Evolutionary conservation across 2,329 filamentous ascomycete genomes (phyloP).

Genomic region (Colletotrichum falcatum): DNA sequence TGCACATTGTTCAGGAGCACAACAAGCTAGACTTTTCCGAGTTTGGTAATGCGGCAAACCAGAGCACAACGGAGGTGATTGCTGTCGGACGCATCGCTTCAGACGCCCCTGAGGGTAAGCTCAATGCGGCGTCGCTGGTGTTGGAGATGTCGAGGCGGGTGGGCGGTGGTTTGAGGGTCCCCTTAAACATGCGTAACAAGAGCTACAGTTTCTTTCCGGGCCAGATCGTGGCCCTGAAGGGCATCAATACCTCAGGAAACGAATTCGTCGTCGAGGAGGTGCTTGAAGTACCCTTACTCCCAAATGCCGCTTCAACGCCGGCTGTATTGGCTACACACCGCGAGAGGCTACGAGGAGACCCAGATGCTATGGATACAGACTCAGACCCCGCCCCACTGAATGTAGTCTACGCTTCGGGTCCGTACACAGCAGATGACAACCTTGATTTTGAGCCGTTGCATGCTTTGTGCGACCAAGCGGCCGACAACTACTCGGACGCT

Average conservation of each 20-base stretch:
- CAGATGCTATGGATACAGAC: constrained; percentile 70
- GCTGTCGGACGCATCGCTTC: constrained; percentile 93
- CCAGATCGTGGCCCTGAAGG: constrained; percentile 88
- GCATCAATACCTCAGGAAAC: constrained; percentile 87
- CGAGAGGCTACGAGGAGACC: constrained; percentile 73
- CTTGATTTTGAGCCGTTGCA: constrained; percentile 90
- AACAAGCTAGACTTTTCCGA: constrained; percentile 81
- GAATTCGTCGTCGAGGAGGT: constrained; percentile 85
- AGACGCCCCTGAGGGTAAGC: constrained; percentile 85
- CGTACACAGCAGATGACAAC: constrained; percentile 93
- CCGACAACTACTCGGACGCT: constrained; percentile 79
- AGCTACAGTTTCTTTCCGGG: constrained; percentile 91
- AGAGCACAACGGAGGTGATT: constrained; percentile 87
- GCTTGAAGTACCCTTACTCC: constrained; percentile 79
- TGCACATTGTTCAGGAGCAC: constrained; percentile 77
- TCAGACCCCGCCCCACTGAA: constrained; percentile 74
- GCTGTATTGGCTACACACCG: constrained; percentile 75
- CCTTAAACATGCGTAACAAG: constrained; percentile 77
- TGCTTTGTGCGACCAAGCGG: constrained; percentile 82
- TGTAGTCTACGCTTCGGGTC: constrained; percentile 83
- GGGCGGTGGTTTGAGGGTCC: constrained; percentile 85
- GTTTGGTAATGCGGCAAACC: constrained; percentile 88
- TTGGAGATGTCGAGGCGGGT: constrained; percentile 88
- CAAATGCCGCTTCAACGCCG: constrained; percentile 77
- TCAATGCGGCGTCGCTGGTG: constrained; percentile 87